Evolutionary conservation across 1,284 basidiomycete species (phyloP), one percentile per base, ranked within the genome.

Genomic region (Sanghuangporus sanghuang): DNA sequence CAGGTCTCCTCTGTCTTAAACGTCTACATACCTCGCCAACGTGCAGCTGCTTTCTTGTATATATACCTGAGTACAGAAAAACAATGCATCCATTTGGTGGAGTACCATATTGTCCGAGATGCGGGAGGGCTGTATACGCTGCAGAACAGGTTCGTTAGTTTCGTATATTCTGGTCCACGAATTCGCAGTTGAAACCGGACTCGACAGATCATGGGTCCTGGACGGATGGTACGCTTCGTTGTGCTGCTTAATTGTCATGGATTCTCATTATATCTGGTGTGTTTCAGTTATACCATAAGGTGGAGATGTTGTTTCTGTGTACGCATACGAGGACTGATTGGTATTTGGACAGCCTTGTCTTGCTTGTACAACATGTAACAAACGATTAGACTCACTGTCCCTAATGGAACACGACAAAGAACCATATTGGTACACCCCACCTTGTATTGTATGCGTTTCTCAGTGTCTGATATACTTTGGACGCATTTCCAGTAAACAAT

Each of bases 401-500:
- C 78, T 93, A 18, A 76, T 91, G 8, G 90, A 93, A 71, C 90
- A 93, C 71, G 83, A 92, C 69, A 79, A 87, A 72, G 77, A 89
- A 85, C 86, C 86, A 18, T 88, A 86, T 73, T 89, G 86, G 86
- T 87, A 72, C 59, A 78, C 59, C 63, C 6, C 9, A 6, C 7
- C n/a, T 16, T 23, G n/a, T 50, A 35, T 21, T 54, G 36, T n/a
- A 6, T 27, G 35, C 18, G 35, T 21, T 21, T 35, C 16, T 21
- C 16, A 6, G 44, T 23, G 54, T 42, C 36, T 49, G 11, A 27
- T 35, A 14, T n/a, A 18, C 11, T 59, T 44, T 39, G 27, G 1
- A 67, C 48, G 68, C 56, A 53, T 50, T 12, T 56, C 38, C 71
- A 90, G 89, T 75, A 91, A 91, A 79, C 78, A 79, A 61, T 92